Percentiles rank a stretch among this genome's conserved stretches.
Conservation (phyloP, 441 rosid species). For the Brassica hybrid region DNA sequence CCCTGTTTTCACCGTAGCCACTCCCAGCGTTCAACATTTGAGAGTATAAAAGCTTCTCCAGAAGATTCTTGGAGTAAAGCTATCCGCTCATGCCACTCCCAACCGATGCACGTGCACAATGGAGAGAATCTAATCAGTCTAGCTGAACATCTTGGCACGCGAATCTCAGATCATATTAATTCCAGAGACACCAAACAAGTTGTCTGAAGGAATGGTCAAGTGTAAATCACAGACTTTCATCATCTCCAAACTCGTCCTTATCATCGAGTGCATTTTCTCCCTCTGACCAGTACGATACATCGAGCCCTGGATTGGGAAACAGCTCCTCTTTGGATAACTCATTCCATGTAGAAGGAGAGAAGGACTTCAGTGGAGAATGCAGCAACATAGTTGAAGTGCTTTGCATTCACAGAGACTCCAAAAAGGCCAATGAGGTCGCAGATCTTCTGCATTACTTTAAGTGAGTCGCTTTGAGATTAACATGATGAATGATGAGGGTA, state of each 20-base stretch:
- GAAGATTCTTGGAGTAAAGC: slow-evolving; percentile 61
- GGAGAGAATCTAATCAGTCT: slow-evolving; percentile 69
- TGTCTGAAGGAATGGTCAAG: slow-evolving; percentile 90
- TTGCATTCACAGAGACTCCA: slow-evolving; percentile 76
- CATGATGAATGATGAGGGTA: neutral
- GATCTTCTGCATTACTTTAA: slow-evolving; percentile 75
- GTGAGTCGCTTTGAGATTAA: slow-evolving; percentile 44
- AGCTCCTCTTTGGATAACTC: slow-evolving; percentile 87
- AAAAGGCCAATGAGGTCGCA: slow-evolving; percentile 74
- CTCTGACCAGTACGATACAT: too few species aligned
- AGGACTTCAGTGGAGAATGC: slow-evolving; percentile 87
- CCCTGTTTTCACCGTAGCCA: slow-evolving; percentile 72
- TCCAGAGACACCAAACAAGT: slow-evolving; percentile 82
- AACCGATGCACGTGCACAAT: slow-evolving; percentile 74
- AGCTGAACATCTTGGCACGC: slow-evolving; percentile 92
- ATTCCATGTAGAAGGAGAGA: slow-evolving; percentile 71
- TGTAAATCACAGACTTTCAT: slow-evolving; percentile 65
- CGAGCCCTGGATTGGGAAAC: slow-evolving; percentile 72
- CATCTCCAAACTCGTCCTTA: slow-evolving; percentile 71
- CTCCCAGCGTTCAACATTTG: slow-evolving; percentile 70
- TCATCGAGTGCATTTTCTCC: slow-evolving; percentile 54
- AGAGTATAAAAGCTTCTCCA: slow-evolving; percentile 49
- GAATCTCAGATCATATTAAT: slow-evolving; percentile 87
- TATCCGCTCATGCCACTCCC: slow-evolving; percentile 75
- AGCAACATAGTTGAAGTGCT: slow-evolving; percentile 84